Conservation (phyloP, 495 filamentous ascomycete species). For the Chaetomium cochliodes region DNA sequence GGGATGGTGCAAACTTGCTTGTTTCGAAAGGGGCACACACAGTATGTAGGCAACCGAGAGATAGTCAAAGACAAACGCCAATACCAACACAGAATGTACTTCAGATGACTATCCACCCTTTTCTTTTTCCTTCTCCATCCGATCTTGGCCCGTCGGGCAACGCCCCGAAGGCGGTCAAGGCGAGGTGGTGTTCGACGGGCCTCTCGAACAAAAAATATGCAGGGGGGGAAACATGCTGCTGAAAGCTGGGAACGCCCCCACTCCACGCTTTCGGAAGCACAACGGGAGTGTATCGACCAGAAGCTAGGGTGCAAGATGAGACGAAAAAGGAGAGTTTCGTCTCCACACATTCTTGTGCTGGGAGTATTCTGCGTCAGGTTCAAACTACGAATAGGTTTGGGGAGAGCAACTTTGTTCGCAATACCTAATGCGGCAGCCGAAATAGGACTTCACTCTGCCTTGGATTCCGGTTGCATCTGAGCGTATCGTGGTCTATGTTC, state of each 20-base stretch:
- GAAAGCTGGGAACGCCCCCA: conserved; percentile 2
- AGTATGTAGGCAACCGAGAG: conserved; percentile 5
- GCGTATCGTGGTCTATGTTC: too few relatives aligned
- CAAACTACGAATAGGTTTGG: background rate
- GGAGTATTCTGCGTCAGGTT: background rate
- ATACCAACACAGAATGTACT: background rate
- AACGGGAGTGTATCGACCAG: conserved; percentile 14
- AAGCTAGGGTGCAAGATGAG: conserved; percentile 11
- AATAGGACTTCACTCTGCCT: too few relatives aligned
- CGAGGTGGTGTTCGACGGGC: background rate
- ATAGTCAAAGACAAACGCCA: background rate
- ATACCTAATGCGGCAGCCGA: background rate
- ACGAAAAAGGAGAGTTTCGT: conserved; percentile 10
- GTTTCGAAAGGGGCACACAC: conserved; percentile 1
- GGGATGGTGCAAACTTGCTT: background rate
- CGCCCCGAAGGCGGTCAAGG: too few relatives aligned
- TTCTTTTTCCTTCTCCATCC: too few relatives aligned
- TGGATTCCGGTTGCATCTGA: too few relatives aligned
- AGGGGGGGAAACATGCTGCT: conserved; percentile 24
- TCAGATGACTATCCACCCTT: background rate
- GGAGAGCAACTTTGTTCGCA: background rate
- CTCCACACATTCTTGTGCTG: background rate
- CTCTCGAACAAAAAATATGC: conserved; percentile 22
- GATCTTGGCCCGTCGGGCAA: too few relatives aligned
- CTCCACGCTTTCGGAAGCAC: conserved; percentile 16